Evolutionary conservation across 257 asterid species (phyloP).

Genomic region (Nicotiana otophora): DNA sequence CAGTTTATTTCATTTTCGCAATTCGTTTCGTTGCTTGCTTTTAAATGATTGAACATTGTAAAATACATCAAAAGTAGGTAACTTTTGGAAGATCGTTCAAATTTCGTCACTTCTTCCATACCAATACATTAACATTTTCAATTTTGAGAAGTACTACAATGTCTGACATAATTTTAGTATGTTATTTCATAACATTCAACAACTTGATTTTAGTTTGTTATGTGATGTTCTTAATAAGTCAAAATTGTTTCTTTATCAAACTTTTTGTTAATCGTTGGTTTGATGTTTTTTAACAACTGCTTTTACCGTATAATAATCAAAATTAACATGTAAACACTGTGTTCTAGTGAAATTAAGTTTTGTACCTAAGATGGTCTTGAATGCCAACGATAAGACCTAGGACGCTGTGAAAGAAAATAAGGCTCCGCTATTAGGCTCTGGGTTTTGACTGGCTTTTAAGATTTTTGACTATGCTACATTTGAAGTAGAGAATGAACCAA

Average conservation of each 20-base stretch:
- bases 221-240: background rate
- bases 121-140: too few relatives aligned
- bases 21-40: background rate
- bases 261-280: too few relatives aligned
- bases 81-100: background rate
- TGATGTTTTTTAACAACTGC: too few relatives aligned
- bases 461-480: background rate
- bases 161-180: background rate
- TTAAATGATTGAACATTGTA: background rate
- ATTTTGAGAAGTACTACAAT: background rate
- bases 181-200: background rate
- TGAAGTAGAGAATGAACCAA: too few relatives aligned
- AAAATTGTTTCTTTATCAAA: background rate
- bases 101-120: too few relatives aligned
- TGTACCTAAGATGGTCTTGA: background rate
- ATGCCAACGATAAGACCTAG: background rate
- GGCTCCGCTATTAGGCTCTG: background rate
- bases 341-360: background rate
- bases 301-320: background rate
- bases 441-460: background rate
- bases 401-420: background rate
- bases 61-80: background rate
- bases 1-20: too few relatives aligned
- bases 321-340: too few relatives aligned
- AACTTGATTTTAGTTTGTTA: background rate